Evolutionary conservation across 2,329 filamentous ascomycete genomes (phyloP), one percentile per base, ranked within the genome.

Genomic region (Alternaria gaisen): DNA sequence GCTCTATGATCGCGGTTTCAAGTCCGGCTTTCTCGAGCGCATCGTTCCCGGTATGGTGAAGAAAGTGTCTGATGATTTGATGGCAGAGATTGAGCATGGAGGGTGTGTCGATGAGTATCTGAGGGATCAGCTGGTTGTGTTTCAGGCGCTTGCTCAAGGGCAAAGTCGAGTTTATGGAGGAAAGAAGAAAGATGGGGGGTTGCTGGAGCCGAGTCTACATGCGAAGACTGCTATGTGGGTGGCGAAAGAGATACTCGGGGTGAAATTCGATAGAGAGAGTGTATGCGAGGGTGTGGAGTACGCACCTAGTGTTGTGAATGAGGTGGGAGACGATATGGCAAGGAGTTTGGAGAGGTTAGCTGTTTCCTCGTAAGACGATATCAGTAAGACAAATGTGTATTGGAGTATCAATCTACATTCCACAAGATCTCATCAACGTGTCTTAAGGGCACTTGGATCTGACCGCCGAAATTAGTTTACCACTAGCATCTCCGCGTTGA

Each of bases 121-220:
- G 81, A 77, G 84, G 43, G 87, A 89, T 72, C 87, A 89, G 67
- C 65, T 89, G 26, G 83, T 88, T 1, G 80, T 89, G 0, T 89
- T 87, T 58, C 85, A 88, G 68, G 84, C 84, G 16, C 72, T 89
- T 20, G 84, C 85, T 5, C 66, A 75, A 9, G 83, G 83, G 1
- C 67, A 30, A 38, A 81, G 79, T 61, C 47, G 51, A 0, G 76
- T 83, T 0, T 72, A 71, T 63, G 72, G 69, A n/a, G 70, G 73
- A 3, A 63, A 24, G 60, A 66, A 60, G 24, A 67, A 72, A 11
- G 66, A 62, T 7, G 60, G 53, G 8, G 34, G 66, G 58, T 16
- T 18, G 57, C 75, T 38, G 38, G 69, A 78, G 57, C 65, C 75
- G 28, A 83, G 80, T 71, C 60, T 84, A 50, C 83, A 85, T 75